phyloP scores from a whole-genome alignment of 768 basidiomycete genomes.

The Lactarius hatsudake region DNA sequence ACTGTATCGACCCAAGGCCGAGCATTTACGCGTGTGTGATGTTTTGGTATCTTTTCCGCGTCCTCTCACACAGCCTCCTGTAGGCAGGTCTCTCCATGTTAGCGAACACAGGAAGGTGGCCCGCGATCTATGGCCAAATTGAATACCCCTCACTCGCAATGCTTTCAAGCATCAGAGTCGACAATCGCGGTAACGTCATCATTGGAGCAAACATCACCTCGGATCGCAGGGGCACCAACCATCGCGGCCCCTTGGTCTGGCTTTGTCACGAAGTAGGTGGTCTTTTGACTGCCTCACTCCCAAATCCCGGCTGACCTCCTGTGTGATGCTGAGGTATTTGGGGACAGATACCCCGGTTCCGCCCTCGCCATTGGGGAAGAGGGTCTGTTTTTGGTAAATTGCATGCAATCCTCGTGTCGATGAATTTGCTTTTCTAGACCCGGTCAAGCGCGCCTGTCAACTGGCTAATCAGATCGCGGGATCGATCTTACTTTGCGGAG shows the following conservation, averaged over 20 bases:
- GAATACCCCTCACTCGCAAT: constrained; percentile 11
- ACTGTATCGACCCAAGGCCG: neutral
- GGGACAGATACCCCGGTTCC: constrained; percentile 10
- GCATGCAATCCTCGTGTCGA: neutral
- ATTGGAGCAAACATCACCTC: constrained; percentile 15
- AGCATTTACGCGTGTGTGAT: constrained; percentile 10
- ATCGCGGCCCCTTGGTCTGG: constrained; percentile 18
- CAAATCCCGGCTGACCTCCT: neutral
- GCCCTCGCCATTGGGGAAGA: constrained; percentile 9
- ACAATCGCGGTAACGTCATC: constrained; percentile 14
- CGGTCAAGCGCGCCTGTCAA: constrained; percentile 6
- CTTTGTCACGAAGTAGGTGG: constrained; percentile 17
- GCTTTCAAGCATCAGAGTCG: constrained; percentile 13
- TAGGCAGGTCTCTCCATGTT: constrained; percentile 16
- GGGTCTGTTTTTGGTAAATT: neutral
- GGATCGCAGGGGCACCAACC: constrained; percentile 1
- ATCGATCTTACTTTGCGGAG: constrained; percentile 6
- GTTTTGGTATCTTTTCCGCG: neutral
- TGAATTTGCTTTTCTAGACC: neutral
- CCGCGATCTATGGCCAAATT: constrained; percentile 12
- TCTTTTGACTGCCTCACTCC: neutral
- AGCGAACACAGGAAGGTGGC: constrained; percentile 11
- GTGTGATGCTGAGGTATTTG: constrained; percentile 6
- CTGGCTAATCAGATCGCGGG: constrained; percentile 17
- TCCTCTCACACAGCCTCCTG: neutral